Percentiles rank a stretch among this genome's conserved stretches.
Conservation (phyloP, 176 grass and related monocot species). For the Oryza longistaminata region DNA sequence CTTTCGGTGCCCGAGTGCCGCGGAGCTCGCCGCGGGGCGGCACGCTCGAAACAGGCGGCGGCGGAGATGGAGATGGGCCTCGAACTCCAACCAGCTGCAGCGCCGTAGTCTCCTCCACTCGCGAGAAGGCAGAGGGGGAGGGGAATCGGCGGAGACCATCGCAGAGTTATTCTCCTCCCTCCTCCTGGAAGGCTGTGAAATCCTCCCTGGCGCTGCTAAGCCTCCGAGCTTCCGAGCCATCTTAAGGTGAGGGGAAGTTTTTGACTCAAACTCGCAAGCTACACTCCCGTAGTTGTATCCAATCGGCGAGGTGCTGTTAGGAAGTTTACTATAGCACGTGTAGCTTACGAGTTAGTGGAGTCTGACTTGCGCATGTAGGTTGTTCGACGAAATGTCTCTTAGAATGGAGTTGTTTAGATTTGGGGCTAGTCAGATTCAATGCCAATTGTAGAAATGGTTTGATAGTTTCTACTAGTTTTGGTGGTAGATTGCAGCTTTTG, state of each 20-base stretch:
- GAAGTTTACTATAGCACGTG: not conserved
- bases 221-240: not conserved
- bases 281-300: not conserved
- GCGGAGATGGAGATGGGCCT: constrained; percentile 3
- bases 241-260: constrained; percentile 2
- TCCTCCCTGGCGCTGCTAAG: not conserved
- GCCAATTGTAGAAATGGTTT: not conserved
- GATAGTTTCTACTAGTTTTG: not conserved
- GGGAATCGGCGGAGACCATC: not conserved
- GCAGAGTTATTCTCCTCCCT: not conserved
- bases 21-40: not conserved
- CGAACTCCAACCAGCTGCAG: constrained; percentile 10
- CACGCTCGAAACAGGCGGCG: not conserved
- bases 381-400: constrained; percentile 17
- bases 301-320: not conserved
- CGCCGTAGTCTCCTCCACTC: constrained; percentile 11
- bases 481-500: not conserved
- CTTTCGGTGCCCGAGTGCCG: no score
- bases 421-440: not conserved
- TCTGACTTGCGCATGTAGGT: not conserved
- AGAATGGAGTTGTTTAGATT: not conserved
- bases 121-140: not conserved
- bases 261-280: not conserved
- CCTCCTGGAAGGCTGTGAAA: not conserved
- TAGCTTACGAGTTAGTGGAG: not conserved